Evolutionary conservation across 345 rosid genomes (phyloP).

Genomic region (Camelina sativa): DNA sequence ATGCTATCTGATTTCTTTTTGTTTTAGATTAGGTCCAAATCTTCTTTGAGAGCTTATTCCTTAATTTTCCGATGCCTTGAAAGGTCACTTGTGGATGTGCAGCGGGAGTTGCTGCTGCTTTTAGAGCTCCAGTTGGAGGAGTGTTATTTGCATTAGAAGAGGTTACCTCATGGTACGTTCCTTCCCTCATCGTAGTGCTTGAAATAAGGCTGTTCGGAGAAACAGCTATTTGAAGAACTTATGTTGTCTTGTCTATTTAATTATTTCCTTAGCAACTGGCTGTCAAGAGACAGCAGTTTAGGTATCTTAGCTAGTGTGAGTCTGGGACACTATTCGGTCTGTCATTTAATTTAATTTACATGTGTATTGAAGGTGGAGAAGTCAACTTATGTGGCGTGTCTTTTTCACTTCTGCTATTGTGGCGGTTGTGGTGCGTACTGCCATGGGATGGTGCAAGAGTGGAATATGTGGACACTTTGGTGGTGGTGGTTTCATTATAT

Average conservation of each 20-base stretch:
- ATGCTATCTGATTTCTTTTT: background rate
- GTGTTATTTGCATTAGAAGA: conserved; percentile 97
- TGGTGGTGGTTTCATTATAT: conserved; percentile 89
- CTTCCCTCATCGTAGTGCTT: conserved; percentile 20
- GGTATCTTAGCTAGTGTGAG: conserved; percentile 12
- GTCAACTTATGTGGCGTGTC: conserved; percentile 99
- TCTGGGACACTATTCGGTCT: background rate
- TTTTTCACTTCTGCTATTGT: conserved; percentile 98
- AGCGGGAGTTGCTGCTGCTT: conserved; percentile 99
- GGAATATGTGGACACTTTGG: conserved; percentile 99
- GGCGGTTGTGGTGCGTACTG: conserved; percentile 95
- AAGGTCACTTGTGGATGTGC: conserved; percentile 99
- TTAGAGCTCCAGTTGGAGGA: conserved; percentile 99
- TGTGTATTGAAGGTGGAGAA: conserved; percentile 86
- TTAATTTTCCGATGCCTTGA: conserved; percentile 52
- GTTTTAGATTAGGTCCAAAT: conserved; percentile 25
- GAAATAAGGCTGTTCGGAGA: background rate
- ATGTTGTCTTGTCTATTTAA: background rate
- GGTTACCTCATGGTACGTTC: conserved; percentile 90
- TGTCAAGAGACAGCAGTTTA: background rate
- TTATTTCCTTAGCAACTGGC: conserved; percentile 2
- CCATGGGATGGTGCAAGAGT: conserved; percentile 97
- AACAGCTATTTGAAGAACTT: conserved; percentile 5
- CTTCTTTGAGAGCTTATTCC: conserved; percentile 39
- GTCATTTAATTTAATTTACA: conserved; percentile 27